Evolutionary conservation across 2,329 filamentous ascomycete species (phyloP), one percentile per base, ranked within the genome.

Genomic region (Penicillium sp.): DNA sequence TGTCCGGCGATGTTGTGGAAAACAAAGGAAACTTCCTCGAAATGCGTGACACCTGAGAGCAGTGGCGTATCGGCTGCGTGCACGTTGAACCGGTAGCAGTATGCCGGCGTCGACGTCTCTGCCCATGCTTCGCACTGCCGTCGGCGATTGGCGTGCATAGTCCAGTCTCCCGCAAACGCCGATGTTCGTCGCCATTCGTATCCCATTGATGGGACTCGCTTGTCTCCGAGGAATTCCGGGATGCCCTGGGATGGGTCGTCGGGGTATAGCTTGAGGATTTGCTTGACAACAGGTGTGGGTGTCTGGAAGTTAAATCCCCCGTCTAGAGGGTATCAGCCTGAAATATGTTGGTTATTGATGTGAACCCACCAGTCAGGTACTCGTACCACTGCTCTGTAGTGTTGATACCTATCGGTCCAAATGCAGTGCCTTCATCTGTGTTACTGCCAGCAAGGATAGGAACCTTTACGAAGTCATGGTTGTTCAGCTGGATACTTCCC

Each of bases 391-490:
- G 73, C 13, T 69, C 74, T 9, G 74, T 78, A 1, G 76, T 81
- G 60, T 83, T 78, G 53, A 85, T 76, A 13, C 76, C 78, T 5
- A 53, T 63, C 9, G 75, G 74, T 0, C 73, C 77, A 58, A 84
- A 85, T 1, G 72, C 70, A 0, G 78, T 78, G 2, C 82, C 85
- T 63, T 88, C 85, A 57, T 88, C 84, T 1, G 78, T 78, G 64
- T 86, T 87, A 31, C 77, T 78, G 6, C 86, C 84, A 29, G 77
- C 71, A 6, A 88, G 73, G 35, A 87, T 77, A 1, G 83, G 82
- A 0, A 87, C 81, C 45, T 81, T 75, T 48, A 86, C 78, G 55
- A 87, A 86, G 15, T 76, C 75, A 41, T 82, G 83, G 4, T 75
- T 64, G 1, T 71, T 67, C 5, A 88, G 69, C 56, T 84, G 80